Evolutionary conservation across 306 rosid species (phyloP).

Genomic region (Prunus davidiana): DNA sequence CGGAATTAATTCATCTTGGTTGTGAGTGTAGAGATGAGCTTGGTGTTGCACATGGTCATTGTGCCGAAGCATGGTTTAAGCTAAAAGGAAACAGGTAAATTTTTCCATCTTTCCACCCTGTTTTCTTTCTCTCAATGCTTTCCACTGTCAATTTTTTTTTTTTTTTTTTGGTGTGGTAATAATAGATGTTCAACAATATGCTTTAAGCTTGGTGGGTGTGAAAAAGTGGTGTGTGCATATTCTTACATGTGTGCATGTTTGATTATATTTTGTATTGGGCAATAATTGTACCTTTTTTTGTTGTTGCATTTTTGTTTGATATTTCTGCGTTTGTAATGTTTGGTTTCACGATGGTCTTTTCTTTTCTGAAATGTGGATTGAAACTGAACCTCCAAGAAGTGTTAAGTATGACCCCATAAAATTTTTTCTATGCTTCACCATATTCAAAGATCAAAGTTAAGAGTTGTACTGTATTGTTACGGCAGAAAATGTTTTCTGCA

Average conservation of each 20-base stretch:
- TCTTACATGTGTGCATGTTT: not conserved
- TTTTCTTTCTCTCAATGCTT: not conserved
- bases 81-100: constrained; percentile 87
- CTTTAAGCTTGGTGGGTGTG: not conserved
- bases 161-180: not conserved
- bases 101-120: not conserved
- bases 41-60: constrained; percentile 74
- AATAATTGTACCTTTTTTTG: not conserved
- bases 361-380: not conserved
- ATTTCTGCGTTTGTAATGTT: not conserved
- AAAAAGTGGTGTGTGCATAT: not conserved
- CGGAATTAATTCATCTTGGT: constrained; percentile 77
- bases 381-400: not conserved
- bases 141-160: no score
- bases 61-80: constrained; percentile 95
- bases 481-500: not conserved
- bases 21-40: constrained; percentile 90
- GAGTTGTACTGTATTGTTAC: not conserved
- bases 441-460: not conserved
- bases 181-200: not conserved
- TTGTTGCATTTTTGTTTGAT: not conserved
- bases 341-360: not conserved
- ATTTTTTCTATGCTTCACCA: not conserved
- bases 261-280: not conserved
- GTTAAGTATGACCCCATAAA: no score